These are phyloP conservation scores for Podaxis sp. DNA, from an alignment of 768 basidiomycete species.

Conservation along the genomic window DNA sequence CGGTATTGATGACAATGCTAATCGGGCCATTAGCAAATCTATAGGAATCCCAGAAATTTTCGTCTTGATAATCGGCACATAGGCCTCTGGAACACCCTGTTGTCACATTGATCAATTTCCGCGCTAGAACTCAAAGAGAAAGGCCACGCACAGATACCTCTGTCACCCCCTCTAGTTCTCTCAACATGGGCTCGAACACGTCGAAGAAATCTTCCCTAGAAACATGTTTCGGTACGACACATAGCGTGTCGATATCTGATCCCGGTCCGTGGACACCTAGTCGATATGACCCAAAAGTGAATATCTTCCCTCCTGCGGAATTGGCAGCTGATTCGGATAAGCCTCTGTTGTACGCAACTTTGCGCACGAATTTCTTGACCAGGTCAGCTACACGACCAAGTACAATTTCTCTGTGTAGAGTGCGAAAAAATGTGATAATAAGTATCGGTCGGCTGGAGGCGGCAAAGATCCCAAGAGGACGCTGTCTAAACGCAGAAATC, in stretches of 20 bases:
- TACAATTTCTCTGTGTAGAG: conserved; percentile 74
- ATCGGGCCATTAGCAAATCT: conserved; percentile 90
- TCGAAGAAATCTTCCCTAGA: conserved; percentile 95
- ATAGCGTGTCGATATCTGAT: conserved; percentile 96
- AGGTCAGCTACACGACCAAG: conserved; percentile 85
- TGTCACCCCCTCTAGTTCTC: conserved; percentile 73
- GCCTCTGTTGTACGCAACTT: conserved; percentile 72
- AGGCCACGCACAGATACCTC: conserved; percentile 78
- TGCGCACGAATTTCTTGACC: conserved; percentile 90
- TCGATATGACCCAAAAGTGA: conserved; percentile 97
- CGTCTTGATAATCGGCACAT: conserved; percentile 90
- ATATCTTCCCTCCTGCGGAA: conserved; percentile 96
- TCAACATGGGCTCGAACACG: conserved; percentile 84
- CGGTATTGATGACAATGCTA: conserved; percentile 83
- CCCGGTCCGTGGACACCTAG: conserved; percentile 96
- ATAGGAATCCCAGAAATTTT: conserved; percentile 90
- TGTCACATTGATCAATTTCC: conserved; percentile 8
- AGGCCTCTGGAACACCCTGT: conserved; percentile 95
- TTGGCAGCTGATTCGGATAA: conserved; percentile 84
- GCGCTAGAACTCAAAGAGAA: background rate
- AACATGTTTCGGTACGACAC: conserved; percentile 96
- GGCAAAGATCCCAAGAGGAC: background rate
- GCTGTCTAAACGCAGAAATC: background rate
- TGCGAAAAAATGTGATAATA: background rate
- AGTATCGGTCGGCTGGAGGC: background rate